Percentiles rank a stretch among this genome's conserved stretches.
Conservation (phyloP, 345 rosid genomes). For the Pistacia integerrima region DNA sequence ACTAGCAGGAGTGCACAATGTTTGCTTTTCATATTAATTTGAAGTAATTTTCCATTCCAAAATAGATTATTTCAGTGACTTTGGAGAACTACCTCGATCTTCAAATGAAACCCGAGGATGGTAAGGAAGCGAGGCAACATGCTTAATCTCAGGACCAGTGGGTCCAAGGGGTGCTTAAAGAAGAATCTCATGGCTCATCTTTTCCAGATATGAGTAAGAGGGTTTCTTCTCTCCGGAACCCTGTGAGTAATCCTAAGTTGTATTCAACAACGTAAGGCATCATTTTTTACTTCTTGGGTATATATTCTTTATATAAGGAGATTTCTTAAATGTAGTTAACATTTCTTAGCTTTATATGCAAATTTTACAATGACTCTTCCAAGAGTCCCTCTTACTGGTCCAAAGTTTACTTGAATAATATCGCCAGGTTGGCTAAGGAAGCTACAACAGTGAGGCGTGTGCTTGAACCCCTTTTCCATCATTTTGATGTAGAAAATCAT, state of each 20-base stretch:
- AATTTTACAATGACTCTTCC: slow-evolving; percentile 57
- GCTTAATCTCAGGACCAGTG: slow-evolving; percentile 32
- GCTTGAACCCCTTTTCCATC: slow-evolving; percentile 86
- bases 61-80: slow-evolving; percentile 82
- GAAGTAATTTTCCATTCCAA: slow-evolving; percentile 27
- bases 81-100: slow-evolving; percentile 73
- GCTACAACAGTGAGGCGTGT: slow-evolving; percentile 84
- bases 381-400: slow-evolving; percentile 91
- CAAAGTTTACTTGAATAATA: slow-evolving; percentile 67
- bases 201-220: slow-evolving; percentile 38
- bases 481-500: slow-evolving; percentile 69
- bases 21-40: slow-evolving; percentile 22
- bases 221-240: slow-evolving; percentile 44
- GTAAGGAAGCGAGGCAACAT: slow-evolving; percentile 38
- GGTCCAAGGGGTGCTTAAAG: slow-evolving; percentile 36
- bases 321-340: slow-evolving; percentile 18
- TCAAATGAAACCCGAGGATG: slow-evolving; percentile 44
- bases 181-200: slow-evolving; percentile 29
- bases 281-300: slow-evolving; percentile 13
- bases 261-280: slow-evolving; percentile 58
- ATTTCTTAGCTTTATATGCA: slow-evolving; percentile 22
- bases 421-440: slow-evolving; percentile 84
- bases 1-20: background rate
- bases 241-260: slow-evolving; percentile 37
- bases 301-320: slow-evolving; percentile 12